phyloP scores from a whole-genome alignment of 2,329 filamentous ascomycete species.

The Exophiala dermatitidis region DNA sequence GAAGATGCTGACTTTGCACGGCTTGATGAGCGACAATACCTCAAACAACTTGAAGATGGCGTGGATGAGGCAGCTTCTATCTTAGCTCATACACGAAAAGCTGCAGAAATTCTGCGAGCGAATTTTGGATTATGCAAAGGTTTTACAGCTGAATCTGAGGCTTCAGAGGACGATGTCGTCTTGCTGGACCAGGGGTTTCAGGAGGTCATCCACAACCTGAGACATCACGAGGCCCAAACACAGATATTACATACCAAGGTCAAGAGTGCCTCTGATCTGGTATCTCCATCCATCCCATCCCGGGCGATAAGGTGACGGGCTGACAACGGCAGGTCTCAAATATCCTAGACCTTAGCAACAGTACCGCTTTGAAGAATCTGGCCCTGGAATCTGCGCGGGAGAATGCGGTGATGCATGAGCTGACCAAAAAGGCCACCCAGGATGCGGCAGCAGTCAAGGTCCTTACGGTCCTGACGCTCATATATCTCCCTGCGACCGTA shows the following conservation, averaged over 20 bases:
- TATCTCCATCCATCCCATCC: not conserved
- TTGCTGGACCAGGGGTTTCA: not conserved
- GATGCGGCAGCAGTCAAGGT: constrained; percentile 26
- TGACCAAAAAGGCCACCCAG: constrained; percentile 23
- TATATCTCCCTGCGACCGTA: constrained; percentile 24
- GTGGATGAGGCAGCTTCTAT: not conserved
- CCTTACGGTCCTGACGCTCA: constrained; percentile 24
- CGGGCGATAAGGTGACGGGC: not conserved
- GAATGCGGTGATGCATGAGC: constrained; percentile 14
- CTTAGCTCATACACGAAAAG: not conserved
- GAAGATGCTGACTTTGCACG: not conserved
- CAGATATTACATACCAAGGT: not conserved
- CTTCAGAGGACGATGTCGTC: not conserved
- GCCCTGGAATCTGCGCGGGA: constrained; percentile 18
- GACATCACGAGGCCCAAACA: not conserved
- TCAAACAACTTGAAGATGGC: not conserved
- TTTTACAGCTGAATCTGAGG: not conserved
- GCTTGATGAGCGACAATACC: not conserved
- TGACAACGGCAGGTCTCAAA: not conserved
- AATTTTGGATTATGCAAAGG: not conserved
- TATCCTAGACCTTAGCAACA: constrained; percentile 11
- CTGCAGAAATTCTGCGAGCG: not conserved
- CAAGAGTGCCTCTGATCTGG: not conserved
- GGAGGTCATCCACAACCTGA: not conserved
- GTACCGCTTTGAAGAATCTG: constrained; percentile 15